Conservation (phyloP, 176 grass and related monocot species). For the Lolium rigidum region DNA sequence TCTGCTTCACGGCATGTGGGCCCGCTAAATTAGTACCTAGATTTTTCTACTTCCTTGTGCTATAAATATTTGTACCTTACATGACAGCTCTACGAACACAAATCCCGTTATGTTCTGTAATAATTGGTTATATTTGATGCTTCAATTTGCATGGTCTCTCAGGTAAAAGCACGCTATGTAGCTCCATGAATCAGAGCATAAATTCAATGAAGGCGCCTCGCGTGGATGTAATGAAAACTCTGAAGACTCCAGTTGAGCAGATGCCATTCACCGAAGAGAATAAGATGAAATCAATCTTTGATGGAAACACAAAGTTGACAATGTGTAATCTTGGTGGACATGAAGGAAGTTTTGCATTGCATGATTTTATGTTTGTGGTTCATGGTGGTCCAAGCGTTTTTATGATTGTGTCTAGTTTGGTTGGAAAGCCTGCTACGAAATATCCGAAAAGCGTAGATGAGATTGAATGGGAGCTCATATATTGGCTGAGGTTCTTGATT, state of each 20-base stretch:
- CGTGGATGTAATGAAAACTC: slow-evolving; percentile 56
- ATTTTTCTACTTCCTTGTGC: slow-evolving; percentile 9
- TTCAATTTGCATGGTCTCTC: slow-evolving; percentile 47
- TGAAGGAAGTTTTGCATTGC: slow-evolving; percentile 57
- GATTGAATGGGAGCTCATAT: slow-evolving; percentile 75
- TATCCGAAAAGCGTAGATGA: slow-evolving; percentile 70
- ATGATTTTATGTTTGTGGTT: slow-evolving; percentile 79
- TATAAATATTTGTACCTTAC: slow-evolving; percentile 32
- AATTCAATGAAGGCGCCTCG: slow-evolving; percentile 55
- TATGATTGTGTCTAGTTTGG: slow-evolving; percentile 81
- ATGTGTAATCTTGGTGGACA: slow-evolving; percentile 73
- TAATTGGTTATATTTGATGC: slow-evolving; percentile 26
- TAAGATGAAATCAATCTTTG: slow-evolving; percentile 66
- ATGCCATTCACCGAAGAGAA: slow-evolving; percentile 52
- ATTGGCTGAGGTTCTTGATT: slow-evolving; percentile 88
- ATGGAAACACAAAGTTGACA: slow-evolving; percentile 74
- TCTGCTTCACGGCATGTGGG: background rate
- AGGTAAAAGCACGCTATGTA: slow-evolving; percentile 83
- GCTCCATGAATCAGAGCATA: slow-evolving; percentile 76
- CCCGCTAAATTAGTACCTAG: slow-evolving; percentile 12
- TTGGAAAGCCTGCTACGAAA: slow-evolving; percentile 57
- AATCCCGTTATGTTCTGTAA: background rate
- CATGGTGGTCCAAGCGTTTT: slow-evolving; percentile 75
- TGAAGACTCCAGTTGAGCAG: slow-evolving; percentile 65
- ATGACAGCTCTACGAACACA: slow-evolving; percentile 12